Percentiles rank a stretch among this genome's conserved stretches.
phyloP scores from a whole-genome alignment of 768 basidiomycete species.

The Leccinum incarnatum region DNA sequence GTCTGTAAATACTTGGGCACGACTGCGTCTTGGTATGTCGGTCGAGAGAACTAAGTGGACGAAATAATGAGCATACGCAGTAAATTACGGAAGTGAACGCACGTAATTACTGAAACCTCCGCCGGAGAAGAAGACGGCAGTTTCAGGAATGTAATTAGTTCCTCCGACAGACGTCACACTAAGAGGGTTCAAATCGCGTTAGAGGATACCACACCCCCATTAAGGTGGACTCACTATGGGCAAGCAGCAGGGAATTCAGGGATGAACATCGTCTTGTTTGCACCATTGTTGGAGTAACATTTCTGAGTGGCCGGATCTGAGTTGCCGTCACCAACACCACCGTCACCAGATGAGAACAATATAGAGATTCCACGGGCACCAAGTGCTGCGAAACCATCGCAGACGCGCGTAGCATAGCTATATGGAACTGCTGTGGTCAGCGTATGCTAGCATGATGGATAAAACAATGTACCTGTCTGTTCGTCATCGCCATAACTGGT shows the following conservation, averaged over 20 bases:
- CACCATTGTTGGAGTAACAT: slow-evolving; percentile 60
- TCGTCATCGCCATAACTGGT: slow-evolving; percentile 75
- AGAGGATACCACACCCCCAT: background rate
- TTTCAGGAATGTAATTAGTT: slow-evolving; percentile 58
- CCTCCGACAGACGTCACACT: slow-evolving; percentile 79
- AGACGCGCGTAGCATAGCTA: slow-evolving; percentile 56
- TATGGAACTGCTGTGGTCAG: slow-evolving; percentile 45
- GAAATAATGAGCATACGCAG: background rate
- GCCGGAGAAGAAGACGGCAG: slow-evolving; percentile 59
- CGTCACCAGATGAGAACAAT: slow-evolving; percentile 64
- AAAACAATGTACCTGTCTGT: slow-evolving; percentile 49
- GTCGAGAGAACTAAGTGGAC: slow-evolving; percentile 47
- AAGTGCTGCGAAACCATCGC: slow-evolving; percentile 59
- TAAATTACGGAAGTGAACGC: slow-evolving; percentile 8
- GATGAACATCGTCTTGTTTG: slow-evolving; percentile 51
- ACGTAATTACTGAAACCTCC: slow-evolving; percentile 76
- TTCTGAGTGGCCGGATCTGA: slow-evolving; percentile 47
- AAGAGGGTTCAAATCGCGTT: background rate
- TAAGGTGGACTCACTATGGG: slow-evolving; percentile 42
- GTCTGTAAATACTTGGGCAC: slow-evolving; percentile 44
- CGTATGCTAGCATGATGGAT: background rate
- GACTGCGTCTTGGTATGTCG: slow-evolving; percentile 48
- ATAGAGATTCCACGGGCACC: slow-evolving; percentile 66
- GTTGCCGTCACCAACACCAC: slow-evolving; percentile 67
- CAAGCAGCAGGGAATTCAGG: slow-evolving; percentile 62